These are phyloP conservation scores for Lachnellula subtilissima DNA, from an alignment of 2,329 filamentous ascomycete genomes.

Conservation along the genomic window DNA sequence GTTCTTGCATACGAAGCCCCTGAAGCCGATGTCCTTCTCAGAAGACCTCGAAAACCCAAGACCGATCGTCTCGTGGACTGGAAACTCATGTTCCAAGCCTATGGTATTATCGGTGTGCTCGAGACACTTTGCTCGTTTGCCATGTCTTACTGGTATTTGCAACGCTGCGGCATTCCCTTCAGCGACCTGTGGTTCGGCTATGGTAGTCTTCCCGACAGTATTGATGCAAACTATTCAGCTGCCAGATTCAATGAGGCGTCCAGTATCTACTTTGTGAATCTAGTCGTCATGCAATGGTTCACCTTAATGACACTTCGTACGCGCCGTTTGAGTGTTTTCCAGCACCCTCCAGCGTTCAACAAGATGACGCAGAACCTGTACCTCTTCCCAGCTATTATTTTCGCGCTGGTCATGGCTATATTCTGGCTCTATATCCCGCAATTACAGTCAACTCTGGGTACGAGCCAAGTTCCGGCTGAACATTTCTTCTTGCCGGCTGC, in stretches of 20 bases:
- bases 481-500: conserved; percentile 73
- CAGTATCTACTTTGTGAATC: conserved; percentile 70
- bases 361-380: conserved; percentile 60
- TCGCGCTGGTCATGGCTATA: conserved; percentile 64
- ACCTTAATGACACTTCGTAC: conserved; percentile 66
- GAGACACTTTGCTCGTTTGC: conserved; percentile 57
- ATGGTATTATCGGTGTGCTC: conserved; percentile 63
- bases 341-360: conserved; percentile 66
- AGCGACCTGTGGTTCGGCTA: conserved; percentile 63
- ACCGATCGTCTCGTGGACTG: conserved; percentile 70
- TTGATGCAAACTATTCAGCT: conserved; percentile 51
- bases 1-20: conserved; percentile 72
- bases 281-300: conserved; percentile 79
- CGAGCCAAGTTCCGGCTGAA: conserved; percentile 60
- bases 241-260: conserved; percentile 38
- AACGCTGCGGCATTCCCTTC: conserved; percentile 61
- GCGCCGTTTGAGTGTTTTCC: conserved; percentile 61
- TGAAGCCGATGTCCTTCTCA: conserved; percentile 68
- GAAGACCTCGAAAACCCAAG: conserved; percentile 62
- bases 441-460: conserved; percentile 57
- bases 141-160: conserved; percentile 63
- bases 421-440: conserved; percentile 65
- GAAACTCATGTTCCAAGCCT: conserved; percentile 67
- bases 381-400: conserved; percentile 65
- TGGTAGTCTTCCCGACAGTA: conserved; percentile 41